A percentile compares a stretch with the other conserved stretches of the same genome.
Evolutionary conservation across 352 stramenopile genomes (phyloP).

Genomic region (Pythium myriotylum): DNA sequence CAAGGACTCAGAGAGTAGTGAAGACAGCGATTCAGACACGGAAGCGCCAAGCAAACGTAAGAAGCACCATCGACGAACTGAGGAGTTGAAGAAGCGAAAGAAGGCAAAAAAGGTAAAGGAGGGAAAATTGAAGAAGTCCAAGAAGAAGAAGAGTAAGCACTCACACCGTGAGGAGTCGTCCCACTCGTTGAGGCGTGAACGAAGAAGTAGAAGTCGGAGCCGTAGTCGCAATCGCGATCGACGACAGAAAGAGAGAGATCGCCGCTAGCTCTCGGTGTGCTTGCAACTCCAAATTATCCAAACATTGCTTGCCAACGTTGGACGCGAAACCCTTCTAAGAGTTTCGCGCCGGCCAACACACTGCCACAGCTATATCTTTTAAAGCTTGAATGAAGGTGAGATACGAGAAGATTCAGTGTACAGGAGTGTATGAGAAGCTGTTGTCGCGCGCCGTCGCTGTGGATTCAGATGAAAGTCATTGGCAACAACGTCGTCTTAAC

Average conservation of each 20-base stretch:
- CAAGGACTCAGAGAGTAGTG: slow-evolving; percentile 1
- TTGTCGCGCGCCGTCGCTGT: too few species aligned
- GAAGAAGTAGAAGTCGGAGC: slow-evolving; percentile 10
- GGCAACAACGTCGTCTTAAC: too few species aligned
- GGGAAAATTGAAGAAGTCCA: slow-evolving; percentile 9
- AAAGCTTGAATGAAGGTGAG: too few species aligned
- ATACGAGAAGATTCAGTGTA: too few species aligned
- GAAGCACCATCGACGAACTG: slow-evolving; percentile 4
- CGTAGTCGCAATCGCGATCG: slow-evolving; percentile 8
- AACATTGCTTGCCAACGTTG: too few species aligned
- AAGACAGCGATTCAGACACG: background rate
- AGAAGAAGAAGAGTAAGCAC: slow-evolving; percentile 14
- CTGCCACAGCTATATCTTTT: too few species aligned
- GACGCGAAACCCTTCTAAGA: too few species aligned
- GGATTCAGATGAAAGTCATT: too few species aligned
- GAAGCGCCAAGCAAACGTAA: background rate
- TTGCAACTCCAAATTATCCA: too few species aligned
- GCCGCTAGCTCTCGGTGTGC: too few species aligned
- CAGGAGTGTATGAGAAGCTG: too few species aligned
- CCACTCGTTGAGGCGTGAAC: background rate
- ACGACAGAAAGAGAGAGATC: background rate
- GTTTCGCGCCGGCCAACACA: too few species aligned
- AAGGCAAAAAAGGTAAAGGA: slow-evolving; percentile 20
- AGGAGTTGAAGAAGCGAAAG: slow-evolving; percentile 17
- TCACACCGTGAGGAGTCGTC: slow-evolving; percentile 1